Evolutionary conservation across 2,329 filamentous ascomycete species (phyloP), one percentile per base, ranked within the genome.

Genomic region (Sphaerostilbella broomeana): DNA sequence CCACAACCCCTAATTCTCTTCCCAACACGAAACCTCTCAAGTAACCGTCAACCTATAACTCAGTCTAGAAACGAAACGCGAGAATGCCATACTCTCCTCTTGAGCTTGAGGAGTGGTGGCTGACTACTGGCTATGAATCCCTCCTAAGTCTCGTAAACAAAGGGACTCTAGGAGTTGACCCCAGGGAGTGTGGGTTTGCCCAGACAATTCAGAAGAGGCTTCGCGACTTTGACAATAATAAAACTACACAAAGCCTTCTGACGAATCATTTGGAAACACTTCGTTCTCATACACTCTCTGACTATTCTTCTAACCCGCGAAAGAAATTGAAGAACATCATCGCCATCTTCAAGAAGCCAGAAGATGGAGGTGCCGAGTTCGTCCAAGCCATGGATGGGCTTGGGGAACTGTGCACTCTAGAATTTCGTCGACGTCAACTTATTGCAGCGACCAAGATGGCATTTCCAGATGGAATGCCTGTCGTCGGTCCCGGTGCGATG

Each of bases 31-130:
- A 31, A 10, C 11, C 15, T 31, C 13, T 9, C 28, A 31, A 16
- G 13, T 15, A 28, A 13, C 26, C 6, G n/a, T 26, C 17, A 20
- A 24, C 22, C 25, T 31, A 21, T 25, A 19, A 15, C 17, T 6
- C 24, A 17, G 21, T 13, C 4, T 30, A 17, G 4, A 7, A 33
- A 21, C 17, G n/a, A 16, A 32, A 33, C 32, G 18, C 28, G 18
- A 34, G 18, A 11, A 64, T 64, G 62, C 53, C 54, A 18, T 50
- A 51, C 4, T 51, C 49, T 35, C 46, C 56, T 5, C 44, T 54
- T 12, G 55, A 61, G 31, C 49, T 63, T 12, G 53, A 62, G 42
- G 38, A 49, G 20, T 63, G 59, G 55, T 64, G 61, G 61, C 51
- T 60, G 21, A 46, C 39, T 5, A 36, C 31, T 16, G 58, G 56